Conservation (phyloP, 2,329 filamentous ascomycete species). For the Calonectria honghensis region DNA sequence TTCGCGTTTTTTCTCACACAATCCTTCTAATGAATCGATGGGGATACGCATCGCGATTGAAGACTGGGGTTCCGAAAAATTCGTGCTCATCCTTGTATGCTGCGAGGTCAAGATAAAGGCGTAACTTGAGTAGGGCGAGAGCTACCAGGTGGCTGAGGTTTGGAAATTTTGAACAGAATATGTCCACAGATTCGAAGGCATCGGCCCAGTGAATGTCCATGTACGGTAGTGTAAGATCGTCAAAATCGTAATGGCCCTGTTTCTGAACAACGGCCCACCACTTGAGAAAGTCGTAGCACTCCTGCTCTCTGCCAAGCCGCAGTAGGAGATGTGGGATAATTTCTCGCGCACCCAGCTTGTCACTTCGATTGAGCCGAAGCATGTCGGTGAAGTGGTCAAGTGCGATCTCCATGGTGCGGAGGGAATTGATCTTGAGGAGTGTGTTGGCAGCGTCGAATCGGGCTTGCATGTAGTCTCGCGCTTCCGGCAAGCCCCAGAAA, state of each 20-base stretch:
- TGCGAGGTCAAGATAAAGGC: slow-evolving; percentile 32
- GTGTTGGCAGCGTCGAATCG: slow-evolving; percentile 15
- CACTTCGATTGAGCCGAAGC: slow-evolving; percentile 47
- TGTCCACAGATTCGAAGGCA: slow-evolving; percentile 7
- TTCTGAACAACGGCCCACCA: slow-evolving; percentile 2
- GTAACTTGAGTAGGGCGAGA: slow-evolving; percentile 40
- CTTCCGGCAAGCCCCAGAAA: slow-evolving; percentile 12
- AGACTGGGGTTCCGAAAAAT: not conserved
- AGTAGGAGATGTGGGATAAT: slow-evolving; percentile 54
- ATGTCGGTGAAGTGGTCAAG: slow-evolving; percentile 63
- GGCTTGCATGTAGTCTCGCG: slow-evolving; percentile 5
- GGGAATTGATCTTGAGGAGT: slow-evolving; percentile 49
- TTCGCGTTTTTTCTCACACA: slow-evolving; percentile 9
- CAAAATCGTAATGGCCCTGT: not conserved
- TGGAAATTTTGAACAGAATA: slow-evolving; percentile 12
- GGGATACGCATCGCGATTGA: not conserved
- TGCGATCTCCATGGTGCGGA: slow-evolving; percentile 57
- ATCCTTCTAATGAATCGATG: slow-evolving; percentile 31
- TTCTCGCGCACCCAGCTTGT: slow-evolving; percentile 49
- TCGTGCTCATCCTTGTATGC: not conserved
- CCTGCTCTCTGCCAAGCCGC: slow-evolving; percentile 58
- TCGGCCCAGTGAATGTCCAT: slow-evolving; percentile 3
- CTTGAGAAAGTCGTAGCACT: slow-evolving; percentile 44
- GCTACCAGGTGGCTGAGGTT: slow-evolving; percentile 39
- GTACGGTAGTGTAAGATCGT: not conserved